Evolutionary conservation across 805 yeast species (phyloP).

Genomic region (Ogataea wickerhamii): DNA sequence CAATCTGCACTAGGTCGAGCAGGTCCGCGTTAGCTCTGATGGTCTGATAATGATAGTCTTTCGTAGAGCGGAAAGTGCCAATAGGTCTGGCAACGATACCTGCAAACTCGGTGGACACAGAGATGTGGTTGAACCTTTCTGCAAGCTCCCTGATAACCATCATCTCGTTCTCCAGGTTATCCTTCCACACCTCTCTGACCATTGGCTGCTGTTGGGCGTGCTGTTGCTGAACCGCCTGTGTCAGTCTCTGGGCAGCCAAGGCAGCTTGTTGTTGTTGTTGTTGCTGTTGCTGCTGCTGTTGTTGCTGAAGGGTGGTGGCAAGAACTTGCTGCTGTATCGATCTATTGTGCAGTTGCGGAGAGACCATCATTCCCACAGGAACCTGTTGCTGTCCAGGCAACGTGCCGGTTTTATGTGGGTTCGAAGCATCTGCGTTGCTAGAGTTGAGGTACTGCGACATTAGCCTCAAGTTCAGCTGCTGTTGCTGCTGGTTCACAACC

Average conservation of each 20-base stretch:
- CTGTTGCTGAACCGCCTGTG: conserved; percentile 17
- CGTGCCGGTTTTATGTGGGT: conserved; percentile 11
- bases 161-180: conserved; percentile 66
- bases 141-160: conserved; percentile 56
- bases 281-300: conserved; percentile 10
- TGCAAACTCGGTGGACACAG: conserved; percentile 89
- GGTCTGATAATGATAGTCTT: conserved; percentile 95
- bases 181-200: conserved; percentile 71
- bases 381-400: conserved; percentile 13
- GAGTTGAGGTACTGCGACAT: conserved; percentile 26
- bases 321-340: conserved; percentile 29
- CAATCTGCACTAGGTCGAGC: conserved; percentile 80
- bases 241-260: conserved; percentile 20
- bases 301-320: conserved; percentile 26
- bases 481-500: conserved; percentile 17
- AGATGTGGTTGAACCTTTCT: conserved; percentile 53
- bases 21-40: conserved; percentile 88
- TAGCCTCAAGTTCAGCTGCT: conserved; percentile 25
- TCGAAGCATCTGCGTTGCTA: conserved; percentile 21
- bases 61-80: conserved; percentile 83
- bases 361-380: conserved; percentile 32
- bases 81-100: conserved; percentile 96
- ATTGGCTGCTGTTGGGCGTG: conserved; percentile 38
- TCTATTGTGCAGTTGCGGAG: conserved; percentile 34
- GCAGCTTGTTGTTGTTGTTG: conserved; percentile 24